Evolutionary conservation across 768 basidiomycete species (phyloP).

Genomic region (Trametes punicea): DNA sequence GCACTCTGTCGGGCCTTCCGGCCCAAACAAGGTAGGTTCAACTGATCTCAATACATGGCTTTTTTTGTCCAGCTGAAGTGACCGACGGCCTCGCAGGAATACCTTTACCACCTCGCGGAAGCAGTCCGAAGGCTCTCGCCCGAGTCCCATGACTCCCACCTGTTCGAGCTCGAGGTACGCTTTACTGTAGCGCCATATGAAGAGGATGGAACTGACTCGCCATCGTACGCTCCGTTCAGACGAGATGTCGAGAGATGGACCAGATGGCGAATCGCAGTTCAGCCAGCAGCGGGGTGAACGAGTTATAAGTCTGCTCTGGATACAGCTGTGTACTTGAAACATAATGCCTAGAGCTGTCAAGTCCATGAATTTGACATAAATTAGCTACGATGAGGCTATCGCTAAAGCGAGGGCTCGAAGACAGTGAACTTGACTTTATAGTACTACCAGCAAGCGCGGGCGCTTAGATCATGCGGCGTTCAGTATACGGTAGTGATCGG

Average conservation of each 20-base stretch:
- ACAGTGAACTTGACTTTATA: no score
- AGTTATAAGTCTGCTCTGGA: not conserved
- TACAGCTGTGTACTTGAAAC: no score
- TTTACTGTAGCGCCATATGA: no score
- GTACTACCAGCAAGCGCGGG: no score
- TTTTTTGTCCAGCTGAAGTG: not conserved
- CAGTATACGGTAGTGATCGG: not conserved
- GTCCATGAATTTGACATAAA: no score
- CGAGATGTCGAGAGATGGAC: constrained; percentile 27
- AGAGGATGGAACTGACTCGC: no score
- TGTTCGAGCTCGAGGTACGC: constrained; percentile 72
- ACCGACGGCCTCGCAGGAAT: constrained; percentile 54
- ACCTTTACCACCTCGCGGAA: constrained; percentile 73
- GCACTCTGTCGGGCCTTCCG: constrained; percentile 79
- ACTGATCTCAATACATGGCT: not conserved
- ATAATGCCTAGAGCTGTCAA: no score
- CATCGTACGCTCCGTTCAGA: no score
- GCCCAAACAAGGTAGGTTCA: constrained; percentile 72
- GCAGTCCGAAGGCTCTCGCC: constrained; percentile 74
- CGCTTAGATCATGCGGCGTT: not conserved
- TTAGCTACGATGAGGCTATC: no score
- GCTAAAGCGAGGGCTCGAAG: not conserved
- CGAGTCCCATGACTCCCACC: constrained; percentile 69
- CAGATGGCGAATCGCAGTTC: not conserved
- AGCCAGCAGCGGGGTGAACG: not conserved